Percentiles rank a stretch among this genome's conserved stretches.
phyloP scores from a whole-genome alignment of 1,139 yeast species.

The Yamadazyma atmosphaerica region DNA sequence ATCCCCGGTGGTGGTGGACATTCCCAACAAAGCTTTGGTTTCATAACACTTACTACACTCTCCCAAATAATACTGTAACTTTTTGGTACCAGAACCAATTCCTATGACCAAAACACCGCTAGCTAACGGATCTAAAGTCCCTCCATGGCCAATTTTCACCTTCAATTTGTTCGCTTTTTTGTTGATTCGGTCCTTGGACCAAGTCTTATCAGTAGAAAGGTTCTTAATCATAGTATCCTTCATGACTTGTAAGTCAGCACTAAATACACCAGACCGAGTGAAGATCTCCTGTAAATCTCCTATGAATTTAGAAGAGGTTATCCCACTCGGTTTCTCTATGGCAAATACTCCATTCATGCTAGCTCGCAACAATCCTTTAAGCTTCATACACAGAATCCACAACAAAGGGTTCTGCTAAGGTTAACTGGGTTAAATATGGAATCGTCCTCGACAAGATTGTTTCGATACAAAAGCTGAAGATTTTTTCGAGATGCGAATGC shows the following conservation, averaged over 20 bases:
- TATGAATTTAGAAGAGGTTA: slow-evolving; percentile 75
- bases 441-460: too few relatives aligned
- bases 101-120: slow-evolving; percentile 92
- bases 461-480: too few relatives aligned
- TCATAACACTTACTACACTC: slow-evolving; percentile 79
- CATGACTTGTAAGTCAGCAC: slow-evolving; percentile 49
- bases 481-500: too few relatives aligned
- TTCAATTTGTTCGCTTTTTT: slow-evolving; percentile 53
- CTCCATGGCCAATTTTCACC: slow-evolving; percentile 96
- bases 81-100: slow-evolving; percentile 85
- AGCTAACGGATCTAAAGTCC: slow-evolving; percentile 94
- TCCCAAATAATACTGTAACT: slow-evolving; percentile 65
- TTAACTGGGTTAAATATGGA: too few relatives aligned
- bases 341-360: slow-evolving; percentile 89
- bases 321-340: slow-evolving; percentile 85
- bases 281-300: slow-evolving; percentile 63
- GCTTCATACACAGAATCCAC: slow-evolving; percentile 5
- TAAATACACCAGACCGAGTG: slow-evolving; percentile 60
- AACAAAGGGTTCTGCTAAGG: too few relatives aligned
- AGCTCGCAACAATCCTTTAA: not conserved
- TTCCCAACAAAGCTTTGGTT: slow-evolving; percentile 83
- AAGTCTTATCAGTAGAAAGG: slow-evolving; percentile 48
- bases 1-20: slow-evolving; percentile 92
- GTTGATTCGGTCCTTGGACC: slow-evolving; percentile 43
- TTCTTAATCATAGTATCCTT: slow-evolving; percentile 30